phyloP scores from a whole-genome alignment of 1,284 basidiomycete species.

The Cerioporus squamosus region DNA sequence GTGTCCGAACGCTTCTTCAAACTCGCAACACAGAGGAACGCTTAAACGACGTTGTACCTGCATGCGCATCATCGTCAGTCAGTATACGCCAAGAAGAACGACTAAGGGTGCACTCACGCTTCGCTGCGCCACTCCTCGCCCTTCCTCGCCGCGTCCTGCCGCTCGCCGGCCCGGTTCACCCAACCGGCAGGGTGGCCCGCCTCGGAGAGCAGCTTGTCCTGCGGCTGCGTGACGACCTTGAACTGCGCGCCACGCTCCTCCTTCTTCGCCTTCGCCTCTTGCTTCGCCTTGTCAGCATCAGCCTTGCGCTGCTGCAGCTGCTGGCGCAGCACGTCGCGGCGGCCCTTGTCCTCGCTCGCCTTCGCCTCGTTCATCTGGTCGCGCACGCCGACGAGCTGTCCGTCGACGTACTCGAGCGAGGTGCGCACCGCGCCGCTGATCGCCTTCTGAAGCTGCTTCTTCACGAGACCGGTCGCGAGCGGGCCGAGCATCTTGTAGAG shows the following conservation, averaged over 20 bases:
- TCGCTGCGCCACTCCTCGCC: conserved; percentile 72
- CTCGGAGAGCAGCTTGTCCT: conserved; percentile 59
- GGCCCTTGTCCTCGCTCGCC: conserved; percentile 51
- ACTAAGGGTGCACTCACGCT: conserved; percentile 45
- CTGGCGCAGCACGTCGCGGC: conserved; percentile 65
- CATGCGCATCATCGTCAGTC: background rate
- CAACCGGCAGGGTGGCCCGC: conserved; percentile 72
- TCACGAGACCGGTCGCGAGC: conserved; percentile 81
- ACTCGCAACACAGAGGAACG: background rate
- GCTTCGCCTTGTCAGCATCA: conserved; percentile 45
- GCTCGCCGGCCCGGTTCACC: conserved; percentile 67
- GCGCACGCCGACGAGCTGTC: conserved; percentile 80
- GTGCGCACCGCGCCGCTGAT: conserved; percentile 78
- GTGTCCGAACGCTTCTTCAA: background rate
- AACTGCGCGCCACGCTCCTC: conserved; percentile 62
- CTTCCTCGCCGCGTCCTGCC: conserved; percentile 48
- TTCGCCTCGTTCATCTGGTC: conserved; percentile 78
- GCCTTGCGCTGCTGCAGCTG: conserved; percentile 61
- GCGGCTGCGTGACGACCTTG: conserved; percentile 71
- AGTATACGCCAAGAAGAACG: no score
- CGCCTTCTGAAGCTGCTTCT: conserved; percentile 89
- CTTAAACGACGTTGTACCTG: conserved; percentile 6
- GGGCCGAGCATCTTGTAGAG: conserved; percentile 85
- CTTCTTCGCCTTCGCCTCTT: conserved; percentile 41
- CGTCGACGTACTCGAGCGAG: conserved; percentile 85